Conservation (phyloP, 495 filamentous ascomycete genomes). For the Podospora didyma region DNA sequence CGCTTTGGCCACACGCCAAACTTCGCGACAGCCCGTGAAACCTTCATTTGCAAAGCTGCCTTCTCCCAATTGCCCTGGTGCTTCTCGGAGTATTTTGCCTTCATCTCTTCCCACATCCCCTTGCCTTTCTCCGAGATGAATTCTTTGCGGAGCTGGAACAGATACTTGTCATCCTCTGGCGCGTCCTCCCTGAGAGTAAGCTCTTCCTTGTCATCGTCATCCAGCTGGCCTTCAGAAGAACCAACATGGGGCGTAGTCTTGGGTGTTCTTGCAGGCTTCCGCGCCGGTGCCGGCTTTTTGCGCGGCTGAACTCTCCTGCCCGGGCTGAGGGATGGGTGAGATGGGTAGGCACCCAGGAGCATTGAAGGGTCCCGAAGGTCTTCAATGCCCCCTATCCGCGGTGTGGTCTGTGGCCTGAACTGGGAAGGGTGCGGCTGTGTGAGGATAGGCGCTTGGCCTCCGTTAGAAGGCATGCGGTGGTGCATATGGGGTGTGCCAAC, state of each 20-base stretch:
- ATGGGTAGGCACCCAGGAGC: conserved; percentile 18
- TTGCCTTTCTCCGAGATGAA: conserved; percentile 44
- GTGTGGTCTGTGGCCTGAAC: conserved; percentile 13
- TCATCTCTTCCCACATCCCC: conserved; percentile 50
- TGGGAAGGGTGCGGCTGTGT: conserved; percentile 21
- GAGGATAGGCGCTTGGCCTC: conserved; percentile 14
- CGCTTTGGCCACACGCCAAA: conserved; percentile 39
- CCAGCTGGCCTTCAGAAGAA: conserved; percentile 5
- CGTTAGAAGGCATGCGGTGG: conserved; percentile 22
- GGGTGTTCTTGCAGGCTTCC: conserved; percentile 18
- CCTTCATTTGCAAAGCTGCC: conserved; percentile 46
- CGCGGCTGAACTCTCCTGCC: conserved; percentile 21
- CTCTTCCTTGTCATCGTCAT: conserved; percentile 19
- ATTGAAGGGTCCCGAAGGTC: conserved; percentile 23
- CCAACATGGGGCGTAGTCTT: conserved; percentile 19
- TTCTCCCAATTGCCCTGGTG: conserved; percentile 38
- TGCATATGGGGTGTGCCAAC: conserved; percentile 18
- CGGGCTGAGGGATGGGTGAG: conserved; percentile 25
- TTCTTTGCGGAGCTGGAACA: conserved; percentile 40
- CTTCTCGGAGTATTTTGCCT: conserved; percentile 38
- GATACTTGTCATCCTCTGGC: conserved; percentile 43
- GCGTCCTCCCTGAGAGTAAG: conserved; percentile 36
- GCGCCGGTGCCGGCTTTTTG: conserved; percentile 18
- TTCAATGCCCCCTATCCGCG: conserved; percentile 24
- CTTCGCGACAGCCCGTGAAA: conserved; percentile 41